phyloP scores from a whole-genome alignment of 2,329 filamentous ascomycete genomes.

The Hypoxylon sp. region DNA sequence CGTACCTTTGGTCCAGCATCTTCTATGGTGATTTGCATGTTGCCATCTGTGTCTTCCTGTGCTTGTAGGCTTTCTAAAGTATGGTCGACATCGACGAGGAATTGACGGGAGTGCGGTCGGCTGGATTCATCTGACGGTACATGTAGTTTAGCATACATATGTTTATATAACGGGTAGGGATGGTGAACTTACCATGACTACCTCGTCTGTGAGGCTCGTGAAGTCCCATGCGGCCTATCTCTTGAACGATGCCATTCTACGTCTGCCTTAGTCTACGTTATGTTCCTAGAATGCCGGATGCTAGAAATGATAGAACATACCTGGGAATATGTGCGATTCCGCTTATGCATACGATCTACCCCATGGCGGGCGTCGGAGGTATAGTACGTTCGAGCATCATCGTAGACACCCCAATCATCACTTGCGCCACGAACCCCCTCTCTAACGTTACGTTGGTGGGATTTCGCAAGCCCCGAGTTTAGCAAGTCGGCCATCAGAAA shows the following conservation, averaged over 20 bases:
- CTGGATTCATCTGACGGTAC: conserved; percentile 72
- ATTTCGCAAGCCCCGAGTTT: conserved; percentile 29
- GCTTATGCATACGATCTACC: conserved; percentile 55
- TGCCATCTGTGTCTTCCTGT: conserved; percentile 91
- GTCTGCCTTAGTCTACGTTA: conserved; percentile 42
- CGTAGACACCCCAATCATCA: conserved; percentile 60
- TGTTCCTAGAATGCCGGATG: no score
- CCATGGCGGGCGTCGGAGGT: conserved; percentile 63
- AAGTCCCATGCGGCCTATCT: conserved; percentile 61
- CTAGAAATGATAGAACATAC: conserved; percentile 45
- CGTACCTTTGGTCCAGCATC: conserved; percentile 90
- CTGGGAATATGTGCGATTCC: conserved; percentile 66
- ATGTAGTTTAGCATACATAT: conserved; percentile 5
- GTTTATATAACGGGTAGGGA: not conserved
- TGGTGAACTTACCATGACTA: conserved; percentile 61
- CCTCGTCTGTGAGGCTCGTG: conserved; percentile 66
- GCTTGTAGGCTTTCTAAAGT: conserved; percentile 81
- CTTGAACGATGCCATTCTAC: conserved; percentile 63
- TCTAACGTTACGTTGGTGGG: conserved; percentile 28
- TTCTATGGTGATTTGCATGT: conserved; percentile 98
- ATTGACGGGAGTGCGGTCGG: conserved; percentile 72
- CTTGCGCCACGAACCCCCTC: conserved; percentile 49
- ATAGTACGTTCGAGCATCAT: conserved; percentile 68
- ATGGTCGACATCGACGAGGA: conserved; percentile 85
- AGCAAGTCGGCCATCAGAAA: conserved; percentile 40